Evolutionary conservation across 2,329 filamentous ascomycete species (phyloP).

Genomic region (Neurospora sp.): DNA sequence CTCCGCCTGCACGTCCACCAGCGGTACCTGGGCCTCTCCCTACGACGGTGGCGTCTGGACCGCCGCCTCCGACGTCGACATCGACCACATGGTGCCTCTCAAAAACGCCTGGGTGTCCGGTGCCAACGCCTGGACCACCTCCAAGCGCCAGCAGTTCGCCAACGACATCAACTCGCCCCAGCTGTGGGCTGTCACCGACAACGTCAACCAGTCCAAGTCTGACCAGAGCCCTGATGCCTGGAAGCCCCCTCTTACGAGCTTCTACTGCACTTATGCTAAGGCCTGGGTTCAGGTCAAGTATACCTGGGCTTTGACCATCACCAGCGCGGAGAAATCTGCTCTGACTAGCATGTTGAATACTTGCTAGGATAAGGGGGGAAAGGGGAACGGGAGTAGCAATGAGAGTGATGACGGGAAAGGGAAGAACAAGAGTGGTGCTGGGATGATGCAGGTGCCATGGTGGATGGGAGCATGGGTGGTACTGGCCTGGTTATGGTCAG

Average conservation of each 20-base stretch:
- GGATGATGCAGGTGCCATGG: neutral
- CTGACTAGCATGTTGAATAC: constrained; percentile 54
- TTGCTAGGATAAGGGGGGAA: constrained; percentile 33
- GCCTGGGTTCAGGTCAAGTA: constrained; percentile 73
- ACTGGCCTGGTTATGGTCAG: neutral
- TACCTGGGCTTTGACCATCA: constrained; percentile 59
- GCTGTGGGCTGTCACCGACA: constrained; percentile 69
- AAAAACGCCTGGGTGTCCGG: constrained; percentile 77
- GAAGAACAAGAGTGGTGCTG: neutral
- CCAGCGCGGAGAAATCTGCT: constrained; percentile 60
- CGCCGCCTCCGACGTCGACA: constrained; percentile 59
- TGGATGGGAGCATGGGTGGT: neutral
- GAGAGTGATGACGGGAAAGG: neutral
- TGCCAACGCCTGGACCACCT: constrained; percentile 60
- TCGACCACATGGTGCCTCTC: constrained; percentile 75
- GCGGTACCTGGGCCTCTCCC: constrained; percentile 59
- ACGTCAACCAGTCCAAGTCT: constrained; percentile 64
- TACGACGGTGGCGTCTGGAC: constrained; percentile 68
- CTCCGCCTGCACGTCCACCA: constrained; percentile 50
- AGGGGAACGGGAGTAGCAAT: neutral
- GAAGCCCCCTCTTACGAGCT: constrained; percentile 60
- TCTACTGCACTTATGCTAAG: constrained; percentile 69
- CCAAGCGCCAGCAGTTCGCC: constrained; percentile 57
- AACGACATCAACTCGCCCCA: constrained; percentile 70
- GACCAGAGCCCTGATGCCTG: constrained; percentile 64